Conservation (phyloP, 768 basidiomycete genomes). For the Russula olivacea region DNA sequence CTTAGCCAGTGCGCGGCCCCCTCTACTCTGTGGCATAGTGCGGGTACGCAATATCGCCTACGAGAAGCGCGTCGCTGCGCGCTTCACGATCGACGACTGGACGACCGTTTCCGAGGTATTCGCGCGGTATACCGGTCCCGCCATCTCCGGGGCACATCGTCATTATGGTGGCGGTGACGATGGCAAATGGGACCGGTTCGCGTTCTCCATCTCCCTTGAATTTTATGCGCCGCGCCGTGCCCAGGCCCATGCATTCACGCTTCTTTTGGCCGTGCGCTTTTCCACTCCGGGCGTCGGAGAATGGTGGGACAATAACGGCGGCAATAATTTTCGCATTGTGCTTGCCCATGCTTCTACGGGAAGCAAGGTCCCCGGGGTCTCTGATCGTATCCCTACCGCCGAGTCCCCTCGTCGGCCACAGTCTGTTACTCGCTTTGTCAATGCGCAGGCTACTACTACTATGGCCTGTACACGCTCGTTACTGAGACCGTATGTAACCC, state of each 20-base stretch:
- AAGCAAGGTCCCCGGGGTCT: neutral
- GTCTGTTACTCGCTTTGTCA: neutral
- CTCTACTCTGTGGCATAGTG: slow-evolving; percentile 36
- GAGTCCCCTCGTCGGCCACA: neutral
- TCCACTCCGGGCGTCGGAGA: neutral
- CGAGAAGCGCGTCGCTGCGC: slow-evolving; percentile 41
- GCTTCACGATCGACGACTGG: slow-evolving; percentile 51
- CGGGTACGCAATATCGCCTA: slow-evolving; percentile 44
- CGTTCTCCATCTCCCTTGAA: slow-evolving; percentile 8
- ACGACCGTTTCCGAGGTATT: slow-evolving; percentile 43
- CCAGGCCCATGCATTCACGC: neutral
- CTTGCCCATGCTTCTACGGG: neutral
- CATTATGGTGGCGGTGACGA: neutral
- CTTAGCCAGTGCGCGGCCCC: neutral
- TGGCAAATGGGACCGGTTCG: slow-evolving; percentile 12
- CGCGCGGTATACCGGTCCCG: neutral
- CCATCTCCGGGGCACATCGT: neutral
- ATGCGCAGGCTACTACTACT: neutral
- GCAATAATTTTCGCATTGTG: neutral
- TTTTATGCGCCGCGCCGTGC: neutral
- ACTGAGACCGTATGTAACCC: too few species aligned
- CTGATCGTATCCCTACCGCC: too few species aligned
- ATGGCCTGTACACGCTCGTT: neutral
- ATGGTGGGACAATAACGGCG: slow-evolving; percentile 22
- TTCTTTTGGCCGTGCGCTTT: slow-evolving; percentile 5